Evolutionary conservation across 225 moss, liverwort and hornwort genomes (phyloP), one percentile per base, ranked within the genome.

Genomic region (Polytrichum commune): DNA sequence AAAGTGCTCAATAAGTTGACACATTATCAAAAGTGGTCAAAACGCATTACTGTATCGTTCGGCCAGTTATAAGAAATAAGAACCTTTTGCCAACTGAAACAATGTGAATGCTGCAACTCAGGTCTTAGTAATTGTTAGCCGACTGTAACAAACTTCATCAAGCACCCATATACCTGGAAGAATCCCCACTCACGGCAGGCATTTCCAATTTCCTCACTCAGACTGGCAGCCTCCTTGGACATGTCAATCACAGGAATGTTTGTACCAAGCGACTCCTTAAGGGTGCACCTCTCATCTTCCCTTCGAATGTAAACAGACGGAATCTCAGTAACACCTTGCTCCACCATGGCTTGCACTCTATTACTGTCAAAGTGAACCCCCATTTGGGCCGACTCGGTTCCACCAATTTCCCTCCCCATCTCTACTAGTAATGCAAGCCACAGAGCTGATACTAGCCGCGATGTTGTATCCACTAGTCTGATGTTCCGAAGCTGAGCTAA

Each of bases 161-260:
- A 18, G 56, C 19, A 32, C 32, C 8, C 7, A 32, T 30, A 30
- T 32, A 56, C 56, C 56, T 56, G 56, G 7, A 56, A 56, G 19
- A 56, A 56, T 18, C 56, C 56, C 56, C 56, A 56, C 56, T 62
- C 62, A 8, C 62, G 62, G 26, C 62, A 62, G 26, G 62, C 62
- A 22, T 62, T 25, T 6, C 62, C 62, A 23, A 62, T 62, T 0
- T 62, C 62, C 4, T n/a, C 27, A 62, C 13, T 10, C 2, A 62
- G 62, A 25, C 9, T n/a, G 26, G 62, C 22, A n/a, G 10, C 26
- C 10, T n/a, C 26, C 22, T 10, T 62, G 26, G 22, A 23, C 22
- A 62, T 23, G 27, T 62, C 62, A 62, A 62, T 62, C 62, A 62
- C 62, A 2, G 62, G 62, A 25, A n/a, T 62, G 62, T 26, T 25